Evolutionary conservation across 2,329 filamentous ascomycete species (phyloP).

Genomic region (Blastomyces parvus): DNA sequence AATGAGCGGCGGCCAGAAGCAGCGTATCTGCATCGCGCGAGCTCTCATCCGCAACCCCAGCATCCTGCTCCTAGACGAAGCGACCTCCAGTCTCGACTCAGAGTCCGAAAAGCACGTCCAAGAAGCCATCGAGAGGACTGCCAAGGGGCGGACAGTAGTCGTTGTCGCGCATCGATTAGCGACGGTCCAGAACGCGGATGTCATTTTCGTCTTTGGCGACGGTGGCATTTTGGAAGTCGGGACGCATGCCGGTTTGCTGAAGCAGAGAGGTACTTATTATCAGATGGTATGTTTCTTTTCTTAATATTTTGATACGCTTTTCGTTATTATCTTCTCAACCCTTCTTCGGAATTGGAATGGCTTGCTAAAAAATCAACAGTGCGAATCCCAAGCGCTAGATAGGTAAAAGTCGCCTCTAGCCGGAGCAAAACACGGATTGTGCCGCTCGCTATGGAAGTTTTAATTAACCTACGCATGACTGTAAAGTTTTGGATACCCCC

Average conservation of each 20-base stretch:
- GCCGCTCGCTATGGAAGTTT: too few relatives aligned
- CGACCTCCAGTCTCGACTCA: conserved; percentile 53
- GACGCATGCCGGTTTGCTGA: conserved; percentile 49
- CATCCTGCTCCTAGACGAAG: conserved; percentile 51
- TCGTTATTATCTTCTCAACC: not conserved
- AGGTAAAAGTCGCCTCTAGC: not conserved
- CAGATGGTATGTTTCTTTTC: conserved; percentile 42
- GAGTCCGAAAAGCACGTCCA: conserved; percentile 60
- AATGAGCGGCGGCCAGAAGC: conserved; percentile 48
- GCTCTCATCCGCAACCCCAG: conserved; percentile 45
- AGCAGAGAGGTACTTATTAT: conserved; percentile 41
- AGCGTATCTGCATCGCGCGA: conserved; percentile 47
- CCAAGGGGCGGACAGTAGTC: conserved; percentile 55
- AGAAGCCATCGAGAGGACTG: conserved; percentile 56
- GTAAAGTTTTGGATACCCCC: too few relatives aligned
- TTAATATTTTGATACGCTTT: conserved; percentile 21
- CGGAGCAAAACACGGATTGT: too few relatives aligned
- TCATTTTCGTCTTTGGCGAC: conserved; percentile 69
- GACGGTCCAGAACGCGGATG: conserved; percentile 67
- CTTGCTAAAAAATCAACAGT: conserved; percentile 5
- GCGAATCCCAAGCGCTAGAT: conserved; percentile 13
- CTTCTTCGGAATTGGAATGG: not conserved
- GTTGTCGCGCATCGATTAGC: conserved; percentile 69
- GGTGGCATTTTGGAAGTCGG: conserved; percentile 52
- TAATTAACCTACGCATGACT: too few relatives aligned